These are phyloP conservation scores for Haematococcus sp. DNA, from an alignment of 139 green algal species.

Conservation along the genomic window DNA sequence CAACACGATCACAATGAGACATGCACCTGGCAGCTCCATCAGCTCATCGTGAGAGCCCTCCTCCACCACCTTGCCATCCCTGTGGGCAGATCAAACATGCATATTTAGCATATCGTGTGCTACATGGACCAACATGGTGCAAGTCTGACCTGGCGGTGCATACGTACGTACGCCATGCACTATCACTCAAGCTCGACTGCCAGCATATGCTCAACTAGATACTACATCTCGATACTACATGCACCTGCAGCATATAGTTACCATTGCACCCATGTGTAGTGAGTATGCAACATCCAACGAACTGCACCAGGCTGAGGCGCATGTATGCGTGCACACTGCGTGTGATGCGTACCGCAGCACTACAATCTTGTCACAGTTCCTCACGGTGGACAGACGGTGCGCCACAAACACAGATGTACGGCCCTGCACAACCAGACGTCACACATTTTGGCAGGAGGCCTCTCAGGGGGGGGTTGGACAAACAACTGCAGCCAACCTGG, in stretches of 20 bases:
- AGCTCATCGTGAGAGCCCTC: slow-evolving; percentile 52
- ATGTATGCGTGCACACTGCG: too few relatives aligned
- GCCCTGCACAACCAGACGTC: slow-evolving; percentile 42
- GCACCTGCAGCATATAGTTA: too few relatives aligned
- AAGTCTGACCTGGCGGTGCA: neutral
- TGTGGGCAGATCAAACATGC: neutral
- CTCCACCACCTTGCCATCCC: slow-evolving; percentile 38
- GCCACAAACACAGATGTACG: slow-evolving; percentile 93
- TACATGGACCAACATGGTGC: neutral
- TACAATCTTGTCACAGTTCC: slow-evolving; percentile 78
- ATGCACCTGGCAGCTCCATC: slow-evolving; percentile 20
- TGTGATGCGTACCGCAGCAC: slow-evolving; percentile 59
- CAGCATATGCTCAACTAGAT: neutral
- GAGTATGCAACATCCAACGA: too few relatives aligned
- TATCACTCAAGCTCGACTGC: neutral
- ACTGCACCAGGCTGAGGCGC: too few relatives aligned
- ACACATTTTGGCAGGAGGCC: too few relatives aligned
- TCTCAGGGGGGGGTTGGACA: slow-evolving; percentile 1
- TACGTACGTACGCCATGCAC: neutral
- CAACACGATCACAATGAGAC: too few relatives aligned
- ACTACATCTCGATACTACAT: neutral
- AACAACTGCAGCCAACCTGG: neutral
- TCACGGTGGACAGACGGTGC: slow-evolving; percentile 86
- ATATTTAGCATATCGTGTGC: neutral
- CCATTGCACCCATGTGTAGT: too few relatives aligned